Conservation (phyloP, 2,329 filamentous ascomycete genomes). For the Sphaerulina populicola region DNA sequence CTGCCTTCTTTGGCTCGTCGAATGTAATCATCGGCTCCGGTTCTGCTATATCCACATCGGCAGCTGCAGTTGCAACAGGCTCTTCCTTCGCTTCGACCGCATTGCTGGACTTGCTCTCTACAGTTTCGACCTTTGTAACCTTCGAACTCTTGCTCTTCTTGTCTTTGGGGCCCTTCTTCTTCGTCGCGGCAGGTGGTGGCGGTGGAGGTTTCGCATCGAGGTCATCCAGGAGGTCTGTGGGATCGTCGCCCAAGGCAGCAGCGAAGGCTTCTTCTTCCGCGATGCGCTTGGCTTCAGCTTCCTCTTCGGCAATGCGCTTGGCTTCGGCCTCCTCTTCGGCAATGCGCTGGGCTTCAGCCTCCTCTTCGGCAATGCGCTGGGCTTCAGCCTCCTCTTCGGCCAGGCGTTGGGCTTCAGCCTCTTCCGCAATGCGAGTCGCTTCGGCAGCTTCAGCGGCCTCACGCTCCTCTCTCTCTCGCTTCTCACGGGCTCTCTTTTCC, state of each 20-base stretch:
- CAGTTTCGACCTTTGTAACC: conserved; percentile 15
- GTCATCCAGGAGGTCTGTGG: conserved; percentile 30
- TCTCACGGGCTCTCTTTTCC: conserved; percentile 33
- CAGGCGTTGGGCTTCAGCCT: conserved; percentile 24
- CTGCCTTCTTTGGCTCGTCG: conserved; percentile 25
- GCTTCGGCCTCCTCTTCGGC: conserved; percentile 29
- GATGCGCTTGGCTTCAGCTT: conserved; percentile 24
- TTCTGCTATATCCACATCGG: conserved; percentile 18
- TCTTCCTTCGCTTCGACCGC: conserved; percentile 32
- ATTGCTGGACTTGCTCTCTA: conserved; percentile 27
- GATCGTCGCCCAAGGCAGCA: conserved; percentile 32
- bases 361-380: conserved; percentile 24
- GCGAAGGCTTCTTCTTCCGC: conserved; percentile 30
- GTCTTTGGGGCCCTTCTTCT: conserved; percentile 27
- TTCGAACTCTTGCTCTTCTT: conserved; percentile 24
- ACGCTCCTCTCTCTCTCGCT: conserved; percentile 39
- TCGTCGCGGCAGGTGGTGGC: conserved; percentile 14
- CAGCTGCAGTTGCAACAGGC: conserved; percentile 15
- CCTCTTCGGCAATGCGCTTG: conserved; percentile 24
- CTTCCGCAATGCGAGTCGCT: conserved; percentile 25
- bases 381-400: conserved; percentile 28
- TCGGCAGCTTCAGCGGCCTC: conserved; percentile 29
- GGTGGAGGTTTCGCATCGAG: conserved; percentile 21
- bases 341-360: conserved; percentile 26
- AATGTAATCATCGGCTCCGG: conserved; percentile 12